phyloP scores from a whole-genome alignment of 2,329 filamentous ascomycete species.

The Cladophialophora immunda region DNA sequence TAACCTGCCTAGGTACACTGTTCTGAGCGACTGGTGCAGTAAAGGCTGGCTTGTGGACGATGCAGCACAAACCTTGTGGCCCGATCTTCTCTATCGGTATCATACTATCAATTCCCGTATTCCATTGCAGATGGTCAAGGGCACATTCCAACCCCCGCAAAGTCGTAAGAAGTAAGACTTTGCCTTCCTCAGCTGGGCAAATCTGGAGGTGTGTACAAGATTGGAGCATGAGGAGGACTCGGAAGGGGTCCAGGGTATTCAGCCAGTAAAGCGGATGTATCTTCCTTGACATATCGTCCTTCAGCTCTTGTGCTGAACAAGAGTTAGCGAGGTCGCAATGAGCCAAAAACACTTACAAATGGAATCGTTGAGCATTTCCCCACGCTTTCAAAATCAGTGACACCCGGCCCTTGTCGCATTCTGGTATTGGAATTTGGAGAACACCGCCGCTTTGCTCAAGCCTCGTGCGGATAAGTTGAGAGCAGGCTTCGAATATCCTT shows the following conservation, averaged over 20 bases:
- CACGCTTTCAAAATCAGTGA: slow-evolving; percentile 19
- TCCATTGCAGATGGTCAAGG: too few species aligned
- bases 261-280: background rate
- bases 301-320: background rate
- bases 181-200: too few species aligned
- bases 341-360: slow-evolving; percentile 21
- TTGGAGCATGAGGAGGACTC: background rate
- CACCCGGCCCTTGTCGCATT: slow-evolving; percentile 9
- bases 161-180: too few species aligned
- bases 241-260: background rate
- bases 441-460: background rate
- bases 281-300: background rate
- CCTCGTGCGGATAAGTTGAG: slow-evolving; percentile 21
- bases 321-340: background rate
- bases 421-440: background rate
- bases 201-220: background rate
- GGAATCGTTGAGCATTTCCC: slow-evolving; percentile 19
- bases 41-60: too few species aligned
- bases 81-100: too few species aligned
- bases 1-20: too few species aligned
- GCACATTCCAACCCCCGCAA: too few species aligned
- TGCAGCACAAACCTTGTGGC: too few species aligned
- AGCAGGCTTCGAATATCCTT: slow-evolving; percentile 40
- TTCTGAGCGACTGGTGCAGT: too few species aligned
- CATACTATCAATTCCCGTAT: too few species aligned